Conservation (phyloP, 202 grass and related monocot genomes). For the Eragrostis tef region DNA sequence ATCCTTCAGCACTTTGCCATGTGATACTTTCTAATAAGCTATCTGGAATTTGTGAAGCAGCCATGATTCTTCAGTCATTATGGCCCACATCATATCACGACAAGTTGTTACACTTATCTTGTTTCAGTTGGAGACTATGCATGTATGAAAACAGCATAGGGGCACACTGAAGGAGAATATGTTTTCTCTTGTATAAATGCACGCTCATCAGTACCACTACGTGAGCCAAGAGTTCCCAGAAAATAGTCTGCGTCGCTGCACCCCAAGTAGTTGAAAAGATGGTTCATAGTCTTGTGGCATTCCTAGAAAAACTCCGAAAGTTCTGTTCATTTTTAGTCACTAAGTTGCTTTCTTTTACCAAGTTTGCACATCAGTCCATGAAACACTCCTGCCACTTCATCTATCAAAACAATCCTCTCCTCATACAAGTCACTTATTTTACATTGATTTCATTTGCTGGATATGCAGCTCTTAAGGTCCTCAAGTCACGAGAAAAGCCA, state of each 20-base stretch:
- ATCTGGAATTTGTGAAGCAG: slow-evolving; percentile 31
- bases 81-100: slow-evolving; percentile 13
- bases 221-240: neutral
- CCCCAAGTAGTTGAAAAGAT: slow-evolving; percentile 38
- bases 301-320: slow-evolving; percentile 34
- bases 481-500: slow-evolving; percentile 47
- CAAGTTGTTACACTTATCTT: neutral
- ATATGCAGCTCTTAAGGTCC: slow-evolving; percentile 53
- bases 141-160: slow-evolving; percentile 25
- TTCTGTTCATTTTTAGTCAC: slow-evolving; percentile 35
- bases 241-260: slow-evolving; percentile 26
- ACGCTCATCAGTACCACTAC: neutral
- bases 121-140: neutral
- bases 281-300: slow-evolving; percentile 19
- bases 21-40: slow-evolving; percentile 15
- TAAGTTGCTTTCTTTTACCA: slow-evolving; percentile 51
- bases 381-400: too few species aligned
- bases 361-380: slow-evolving; percentile 23
- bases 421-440: slow-evolving; percentile 54
- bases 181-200: slow-evolving; percentile 38
- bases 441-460: slow-evolving; percentile 60
- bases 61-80: slow-evolving; percentile 22
- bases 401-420: slow-evolving; percentile 48
- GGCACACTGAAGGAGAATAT: neutral
- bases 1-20: slow-evolving; percentile 10